phyloP scores from a whole-genome alignment of 176 grass and related monocot species.

The Metroxylon sagu region DNA sequence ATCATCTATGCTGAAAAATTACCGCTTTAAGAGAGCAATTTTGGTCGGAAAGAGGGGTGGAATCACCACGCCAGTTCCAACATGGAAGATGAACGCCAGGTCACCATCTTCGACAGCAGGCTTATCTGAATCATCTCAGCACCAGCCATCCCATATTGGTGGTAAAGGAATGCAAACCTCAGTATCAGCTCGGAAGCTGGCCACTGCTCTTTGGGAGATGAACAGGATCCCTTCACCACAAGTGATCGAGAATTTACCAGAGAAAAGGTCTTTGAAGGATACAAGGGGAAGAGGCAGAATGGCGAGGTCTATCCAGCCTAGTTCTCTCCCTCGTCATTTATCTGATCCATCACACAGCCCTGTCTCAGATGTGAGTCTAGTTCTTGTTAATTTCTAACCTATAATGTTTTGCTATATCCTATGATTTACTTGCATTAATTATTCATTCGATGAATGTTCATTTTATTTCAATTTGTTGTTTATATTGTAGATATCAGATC shows the following conservation, averaged over 20 bases:
- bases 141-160: conserved; percentile 9
- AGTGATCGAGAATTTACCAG: not conserved
- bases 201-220: conserved; percentile 48
- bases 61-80: conserved; percentile 1
- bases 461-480: not conserved
- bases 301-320: not conserved
- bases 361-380: not conserved
- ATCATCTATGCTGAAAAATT: conserved; percentile 24
- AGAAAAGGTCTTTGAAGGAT: not conserved
- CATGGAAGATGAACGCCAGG: not conserved
- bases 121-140: conserved; percentile 42
- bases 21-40: conserved; percentile 30
- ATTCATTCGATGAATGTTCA: not conserved
- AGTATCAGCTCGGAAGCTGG: conserved; percentile 66
- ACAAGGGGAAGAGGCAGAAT: not conserved
- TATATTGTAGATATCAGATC: not conserved
- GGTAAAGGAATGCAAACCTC: conserved; percentile 15
- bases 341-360: not conserved
- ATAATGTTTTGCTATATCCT: not conserved
- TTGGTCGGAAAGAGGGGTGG: conserved; percentile 23
- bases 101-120: conserved; percentile 20
- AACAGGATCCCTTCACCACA: conserved; percentile 26
- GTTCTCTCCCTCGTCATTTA: not conserved
- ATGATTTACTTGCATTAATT: not conserved
- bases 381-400: not conserved